phyloP scores from a whole-genome alignment of 2,329 filamentous ascomycete species.

The Verticillium tricorpus region DNA sequence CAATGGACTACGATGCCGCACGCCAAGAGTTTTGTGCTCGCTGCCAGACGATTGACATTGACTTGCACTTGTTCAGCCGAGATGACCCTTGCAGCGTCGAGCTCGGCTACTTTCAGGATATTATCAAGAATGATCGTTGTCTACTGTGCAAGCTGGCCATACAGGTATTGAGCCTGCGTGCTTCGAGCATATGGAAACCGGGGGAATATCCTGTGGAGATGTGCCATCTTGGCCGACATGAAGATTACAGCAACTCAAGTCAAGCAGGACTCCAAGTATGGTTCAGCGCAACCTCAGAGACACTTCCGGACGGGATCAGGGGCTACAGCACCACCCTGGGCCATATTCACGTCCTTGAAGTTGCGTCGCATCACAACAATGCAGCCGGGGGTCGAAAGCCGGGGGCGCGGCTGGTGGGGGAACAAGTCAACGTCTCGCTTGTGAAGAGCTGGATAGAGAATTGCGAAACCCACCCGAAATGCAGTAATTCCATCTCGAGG shows the following conservation, averaged over 20 bases:
- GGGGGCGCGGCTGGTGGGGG: no score
- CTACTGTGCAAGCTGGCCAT: neutral
- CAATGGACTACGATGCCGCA: neutral
- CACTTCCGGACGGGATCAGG: no score
- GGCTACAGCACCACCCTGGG: no score
- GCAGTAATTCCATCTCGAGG: no score
- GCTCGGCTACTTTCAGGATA: conserved; percentile 1
- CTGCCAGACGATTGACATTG: neutral
- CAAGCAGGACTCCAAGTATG: neutral
- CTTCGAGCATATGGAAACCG: neutral
- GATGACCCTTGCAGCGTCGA: neutral
- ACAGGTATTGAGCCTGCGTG: neutral
- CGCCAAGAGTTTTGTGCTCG: neutral
- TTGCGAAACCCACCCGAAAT: no score
- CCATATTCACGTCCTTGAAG: no score
- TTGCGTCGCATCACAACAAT: no score
- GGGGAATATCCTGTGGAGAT: neutral
- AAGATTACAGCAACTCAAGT: neutral
- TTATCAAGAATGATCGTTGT: neutral
- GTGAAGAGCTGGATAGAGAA: no score
- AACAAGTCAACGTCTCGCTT: no score
- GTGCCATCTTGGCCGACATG: neutral
- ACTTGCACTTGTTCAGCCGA: neutral
- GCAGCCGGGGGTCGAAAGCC: neutral
- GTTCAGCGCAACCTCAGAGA: no score